Evolutionary conservation across 768 basidiomycete genomes (phyloP), one percentile per base, ranked within the genome.

Genomic region (Lentinula detonsa): DNA sequence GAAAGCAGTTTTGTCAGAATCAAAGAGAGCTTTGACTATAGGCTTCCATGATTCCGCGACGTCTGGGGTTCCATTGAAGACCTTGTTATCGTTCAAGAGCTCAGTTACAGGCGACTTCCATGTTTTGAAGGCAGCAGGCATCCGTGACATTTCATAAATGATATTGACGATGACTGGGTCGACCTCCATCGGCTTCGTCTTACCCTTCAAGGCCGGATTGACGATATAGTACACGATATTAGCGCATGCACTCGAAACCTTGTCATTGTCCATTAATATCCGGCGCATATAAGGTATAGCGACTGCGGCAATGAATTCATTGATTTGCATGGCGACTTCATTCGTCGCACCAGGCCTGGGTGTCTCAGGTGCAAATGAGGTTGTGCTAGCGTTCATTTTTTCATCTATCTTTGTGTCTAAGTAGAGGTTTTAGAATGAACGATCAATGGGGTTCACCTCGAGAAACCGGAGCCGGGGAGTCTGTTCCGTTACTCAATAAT

Each of bases 171-270:
- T 77, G 5, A 77, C 75, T 2, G 73, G 70, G 59, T 96, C 93
- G 40, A 95, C 75, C 64, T 95, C 92, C 75, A 95, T 76, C 2
- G 92, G 91, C 69, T 86, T 87, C 39, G 86, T 72, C 68, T 87
- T 89, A 31, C 85, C 84, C 70, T 90, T 91, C 76, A 96, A 78
- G 1, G 87, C 84, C 0, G 95, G 93, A 43, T 80, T 84, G 35
- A 96, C 79, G 46, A 96, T 83, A 66, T 93, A 92, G 65, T 93
- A 90, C 16, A 91, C 79, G 46, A 98, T 85, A 66, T 91, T 93
- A 60, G 79, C 88, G 71, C 92, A 95, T 5, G 86, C 81, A n/a
- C 84, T 79, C 10, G 84, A 74, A 18, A 95, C 81, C 73, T 86
- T 92, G 73, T 98, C 96, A 40, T 84, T 83, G 64, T 98, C 96